Percentiles rank a stretch among this genome's conserved stretches.
Conservation (phyloP, 192 early-diverging fungal species). For the Coemansia aciculifera region DNA sequence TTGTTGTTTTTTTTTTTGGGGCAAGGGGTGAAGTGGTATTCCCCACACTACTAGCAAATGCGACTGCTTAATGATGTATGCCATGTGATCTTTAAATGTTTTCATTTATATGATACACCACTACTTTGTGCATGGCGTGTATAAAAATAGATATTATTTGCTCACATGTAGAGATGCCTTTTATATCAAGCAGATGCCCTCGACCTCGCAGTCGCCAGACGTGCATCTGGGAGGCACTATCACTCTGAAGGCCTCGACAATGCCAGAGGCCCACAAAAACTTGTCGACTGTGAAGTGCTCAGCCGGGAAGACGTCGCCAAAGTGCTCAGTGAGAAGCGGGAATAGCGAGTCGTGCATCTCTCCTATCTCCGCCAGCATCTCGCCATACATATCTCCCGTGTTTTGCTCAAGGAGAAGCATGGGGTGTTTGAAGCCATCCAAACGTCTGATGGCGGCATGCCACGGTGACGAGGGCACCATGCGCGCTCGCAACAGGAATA, state of each 20-base stretch:
- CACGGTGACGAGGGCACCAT: conserved; percentile 15
- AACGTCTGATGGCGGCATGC: conserved; percentile 20
- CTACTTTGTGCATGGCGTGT: no score
- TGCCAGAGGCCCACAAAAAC: conserved; percentile 51
- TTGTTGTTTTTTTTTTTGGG: neutral
- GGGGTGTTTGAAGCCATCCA: conserved; percentile 33
- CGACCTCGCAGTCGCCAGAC: conserved; percentile 9
- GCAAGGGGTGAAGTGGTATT: neutral
- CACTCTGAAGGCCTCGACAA: conserved; percentile 34
- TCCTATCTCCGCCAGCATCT: conserved; percentile 36
- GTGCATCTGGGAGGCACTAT: conserved; percentile 9
- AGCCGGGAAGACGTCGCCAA: conserved; percentile 29
- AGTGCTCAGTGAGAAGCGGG: conserved; percentile 42
- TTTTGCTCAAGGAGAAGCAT: conserved; percentile 22
- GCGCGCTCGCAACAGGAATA: conserved; percentile 35
- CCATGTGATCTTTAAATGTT: neutral
- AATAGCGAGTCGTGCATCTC: conserved; percentile 44
- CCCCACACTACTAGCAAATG: neutral
- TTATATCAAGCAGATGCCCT: conserved; percentile 34
- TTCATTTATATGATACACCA: neutral
- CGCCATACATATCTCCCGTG: conserved; percentile 13
- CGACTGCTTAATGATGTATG: neutral
- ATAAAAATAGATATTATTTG: neutral
- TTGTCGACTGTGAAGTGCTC: conserved; percentile 25
- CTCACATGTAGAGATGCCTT: neutral